Evolutionary conservation across 345 rosid genomes (phyloP), one percentile per base, ranked within the genome.

Genomic region (Hevea brasiliensis): DNA sequence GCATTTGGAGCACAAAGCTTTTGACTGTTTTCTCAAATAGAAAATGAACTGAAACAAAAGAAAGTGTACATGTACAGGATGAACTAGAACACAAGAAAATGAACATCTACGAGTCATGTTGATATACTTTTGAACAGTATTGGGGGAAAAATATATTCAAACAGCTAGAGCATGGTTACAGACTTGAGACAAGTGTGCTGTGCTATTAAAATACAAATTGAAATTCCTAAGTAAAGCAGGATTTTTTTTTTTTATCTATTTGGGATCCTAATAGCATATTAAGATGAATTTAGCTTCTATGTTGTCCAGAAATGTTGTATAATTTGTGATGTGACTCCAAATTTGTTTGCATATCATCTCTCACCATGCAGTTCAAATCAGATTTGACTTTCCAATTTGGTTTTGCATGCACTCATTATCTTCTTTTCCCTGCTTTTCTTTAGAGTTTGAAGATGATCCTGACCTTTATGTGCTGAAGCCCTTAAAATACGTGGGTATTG

Each of bases 381-480:
- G 27, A 48, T 71, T 45, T 59, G 5, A 41, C 15, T 9, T 41
- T 70, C 26, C 54, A 17, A 2, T 18, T 24, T 58, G 27, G 24
- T 44, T 71, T 11, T 26, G 64, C 40, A 44, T 23, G 20, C 3
- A 17, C 54, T 47, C 1, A 42, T 60, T 37, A 15, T 37, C 47
- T 42, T 37, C 20, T n/a, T 12, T 63, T 9, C 20, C 21, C 29
- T 56, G 35, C 6, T 62, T 32, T 60, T 62, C 23, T 62, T 40
- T 47, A 91, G 97, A 91, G 81, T 91, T 91, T 77, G 97, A 91
- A 85, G 97, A 91, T 85, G 97, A 92, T 82, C 97, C 93, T 12
- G 90, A 92, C 73, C 87, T 88, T 66, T 89, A 89, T 66, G 95
- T 92, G 78, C 72, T 92, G 74, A 89, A 80, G 81, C 95, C 97